phyloP scores from a whole-genome alignment of 805 yeast genomes.

The Diddensiella transvaalensis region DNA sequence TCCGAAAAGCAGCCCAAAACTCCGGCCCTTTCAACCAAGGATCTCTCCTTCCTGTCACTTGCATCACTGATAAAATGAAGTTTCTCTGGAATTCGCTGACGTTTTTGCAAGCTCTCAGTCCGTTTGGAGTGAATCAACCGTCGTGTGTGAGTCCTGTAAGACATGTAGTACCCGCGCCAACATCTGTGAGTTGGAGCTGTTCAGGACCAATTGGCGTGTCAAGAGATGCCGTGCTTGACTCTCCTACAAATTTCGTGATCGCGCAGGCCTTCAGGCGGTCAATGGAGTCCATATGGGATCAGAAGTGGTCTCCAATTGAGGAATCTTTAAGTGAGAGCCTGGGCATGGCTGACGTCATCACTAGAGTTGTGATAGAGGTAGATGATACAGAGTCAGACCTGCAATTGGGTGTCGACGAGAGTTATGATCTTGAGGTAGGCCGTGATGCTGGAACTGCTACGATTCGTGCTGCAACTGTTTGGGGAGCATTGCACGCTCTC shows the following conservation, averaged over 20 bases:
- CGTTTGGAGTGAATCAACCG: not conserved
- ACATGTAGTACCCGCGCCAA: conserved; percentile 25
- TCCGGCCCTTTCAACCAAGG: too few relatives aligned
- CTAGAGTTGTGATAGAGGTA: conserved; percentile 19
- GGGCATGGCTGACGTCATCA: not conserved
- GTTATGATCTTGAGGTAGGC: conserved; percentile 32
- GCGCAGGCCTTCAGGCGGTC: not conserved
- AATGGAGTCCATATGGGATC: not conserved
- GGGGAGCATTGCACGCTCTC: conserved; percentile 44
- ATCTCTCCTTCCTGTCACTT: too few relatives aligned
- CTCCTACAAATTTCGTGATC: not conserved
- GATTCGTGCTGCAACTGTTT: conserved; percentile 35
- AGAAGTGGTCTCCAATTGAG: conserved; percentile 1
- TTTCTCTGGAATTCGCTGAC: not conserved
- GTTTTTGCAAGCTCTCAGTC: not conserved
- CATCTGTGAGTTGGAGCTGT: conserved; percentile 16
- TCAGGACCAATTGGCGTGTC: conserved; percentile 9
- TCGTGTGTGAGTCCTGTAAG: conserved; percentile 4
- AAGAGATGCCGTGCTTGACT: not conserved
- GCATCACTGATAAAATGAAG: too few relatives aligned
- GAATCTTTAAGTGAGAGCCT: not conserved
- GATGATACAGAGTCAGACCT: conserved; percentile 30
- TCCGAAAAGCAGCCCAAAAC: too few relatives aligned
- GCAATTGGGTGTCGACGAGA: conserved; percentile 40
- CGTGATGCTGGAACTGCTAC: conserved; percentile 20